These are phyloP conservation scores for Sesbania bispinosa DNA, from an alignment of 306 rosid genomes.

Conservation along the genomic window DNA sequence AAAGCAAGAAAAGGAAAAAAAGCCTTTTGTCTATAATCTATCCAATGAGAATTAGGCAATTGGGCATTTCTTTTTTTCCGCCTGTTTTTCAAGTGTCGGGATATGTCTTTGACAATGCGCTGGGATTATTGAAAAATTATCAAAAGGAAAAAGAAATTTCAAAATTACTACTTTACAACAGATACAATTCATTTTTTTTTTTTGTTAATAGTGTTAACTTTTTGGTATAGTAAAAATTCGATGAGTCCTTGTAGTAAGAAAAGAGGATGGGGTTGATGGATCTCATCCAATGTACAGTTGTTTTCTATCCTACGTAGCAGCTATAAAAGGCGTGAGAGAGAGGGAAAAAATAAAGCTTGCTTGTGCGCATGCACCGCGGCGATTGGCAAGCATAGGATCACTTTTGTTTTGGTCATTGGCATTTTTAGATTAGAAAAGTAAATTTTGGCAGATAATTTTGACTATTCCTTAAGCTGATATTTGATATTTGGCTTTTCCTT, in stretches of 20 bases:
- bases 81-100: background rate
- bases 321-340: slow-evolving; percentile 18
- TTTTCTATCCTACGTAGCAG: slow-evolving; percentile 19
- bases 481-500: slow-evolving; percentile 36
- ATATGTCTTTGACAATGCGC: slow-evolving; percentile 23
- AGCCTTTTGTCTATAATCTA: background rate
- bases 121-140: background rate
- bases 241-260: slow-evolving; percentile 14
- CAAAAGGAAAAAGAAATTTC: background rate
- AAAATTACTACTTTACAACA: background rate
- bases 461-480: slow-evolving; percentile 36
- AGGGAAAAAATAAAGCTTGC: slow-evolving; percentile 6
- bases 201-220: background rate
- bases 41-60: slow-evolving; percentile 18
- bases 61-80: slow-evolving; percentile 11
- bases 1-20: background rate
- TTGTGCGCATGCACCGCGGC: slow-evolving; percentile 33
- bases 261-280: slow-evolving; percentile 24
- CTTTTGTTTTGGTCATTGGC: slow-evolving; percentile 30
- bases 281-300: slow-evolving; percentile 29
- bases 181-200: background rate
- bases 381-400: slow-evolving; percentile 25
- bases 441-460: slow-evolving; percentile 37
- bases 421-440: slow-evolving; percentile 23
- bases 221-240: slow-evolving; percentile 13